These are phyloP conservation scores for Corchorus capsularis DNA, from an alignment of 345 rosid genomes.

Conservation along the genomic window DNA sequence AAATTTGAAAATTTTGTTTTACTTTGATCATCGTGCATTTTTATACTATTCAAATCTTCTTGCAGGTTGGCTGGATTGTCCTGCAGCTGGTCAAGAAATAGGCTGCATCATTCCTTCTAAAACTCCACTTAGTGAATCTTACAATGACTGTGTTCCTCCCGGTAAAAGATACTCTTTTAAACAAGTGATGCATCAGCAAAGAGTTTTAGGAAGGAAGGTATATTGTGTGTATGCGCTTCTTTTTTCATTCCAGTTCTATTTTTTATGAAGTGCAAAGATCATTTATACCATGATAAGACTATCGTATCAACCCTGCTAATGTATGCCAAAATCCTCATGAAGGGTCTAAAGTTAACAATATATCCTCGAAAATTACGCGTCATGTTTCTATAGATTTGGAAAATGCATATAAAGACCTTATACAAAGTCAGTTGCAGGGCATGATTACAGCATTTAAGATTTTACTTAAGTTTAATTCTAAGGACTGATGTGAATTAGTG, in stretches of 20 bases:
- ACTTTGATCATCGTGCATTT: neutral
- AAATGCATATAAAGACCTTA: neutral
- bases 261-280: neutral
- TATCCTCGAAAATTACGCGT: neutral
- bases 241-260: neutral
- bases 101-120: constrained; percentile 81
- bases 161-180: constrained; percentile 97
- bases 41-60: constrained; percentile 10
- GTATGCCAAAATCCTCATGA: neutral
- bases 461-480: neutral
- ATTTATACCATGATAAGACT: neutral
- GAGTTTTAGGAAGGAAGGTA: constrained; percentile 83
- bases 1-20: constrained; percentile 2
- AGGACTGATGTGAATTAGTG: neutral
- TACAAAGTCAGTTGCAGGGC: neutral
- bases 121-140: constrained; percentile 90
- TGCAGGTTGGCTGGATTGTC: constrained; percentile 97
- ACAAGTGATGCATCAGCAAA: constrained; percentile 77
- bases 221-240: constrained; percentile 8
- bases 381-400: constrained; percentile 4
- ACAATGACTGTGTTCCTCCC: constrained; percentile 72
- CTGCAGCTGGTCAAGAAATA: constrained; percentile 75
- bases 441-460: neutral
- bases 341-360: no score
- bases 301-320: neutral